These are phyloP conservation scores for Euryodendron excelsum DNA, from an alignment of 148 eudicot species.

Conservation along the genomic window DNA sequence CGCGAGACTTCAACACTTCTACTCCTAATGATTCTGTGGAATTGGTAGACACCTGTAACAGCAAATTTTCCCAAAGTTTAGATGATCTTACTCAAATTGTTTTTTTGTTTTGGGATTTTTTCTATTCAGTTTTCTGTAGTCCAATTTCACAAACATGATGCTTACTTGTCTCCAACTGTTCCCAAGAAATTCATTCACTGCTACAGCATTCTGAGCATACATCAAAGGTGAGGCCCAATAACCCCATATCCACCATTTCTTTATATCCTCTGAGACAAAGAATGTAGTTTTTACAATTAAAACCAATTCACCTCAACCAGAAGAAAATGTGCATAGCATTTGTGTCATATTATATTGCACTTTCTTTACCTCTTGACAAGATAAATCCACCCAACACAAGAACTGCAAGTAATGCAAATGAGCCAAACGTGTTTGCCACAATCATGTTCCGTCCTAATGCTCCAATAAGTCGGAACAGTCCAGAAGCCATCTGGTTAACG, in stretches of 20 bases:
- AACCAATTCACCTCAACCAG: neutral
- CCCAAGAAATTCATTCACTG: constrained; percentile 61
- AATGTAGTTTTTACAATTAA: neutral
- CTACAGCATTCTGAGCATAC: constrained; percentile 56
- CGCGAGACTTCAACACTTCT: constrained; percentile 28
- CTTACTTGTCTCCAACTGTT: constrained; percentile 58
- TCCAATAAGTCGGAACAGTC: constrained; percentile 31
- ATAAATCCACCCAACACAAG: constrained; percentile 33
- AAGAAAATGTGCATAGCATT: neutral
- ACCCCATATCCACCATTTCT: constrained; percentile 70
- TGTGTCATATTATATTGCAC: neutral
- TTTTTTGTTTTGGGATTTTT: too few species aligned
- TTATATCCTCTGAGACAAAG: constrained; percentile 33
- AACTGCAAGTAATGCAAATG: constrained; percentile 29
- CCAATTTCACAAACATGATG: constrained; percentile 14
- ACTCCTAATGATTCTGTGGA: constrained; percentile 33
- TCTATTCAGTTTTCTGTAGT: too few species aligned
- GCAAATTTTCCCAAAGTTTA: constrained; percentile 9
- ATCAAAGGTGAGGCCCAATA: constrained; percentile 56
- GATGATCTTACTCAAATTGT: too few species aligned
- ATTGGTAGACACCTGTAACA: constrained; percentile 6
- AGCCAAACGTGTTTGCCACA: constrained; percentile 37
- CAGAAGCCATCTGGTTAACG: constrained; percentile 32
- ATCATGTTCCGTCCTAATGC: constrained; percentile 34
- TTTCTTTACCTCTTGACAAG: constrained; percentile 33